Evolutionary conservation across 2,329 filamentous ascomycete genomes (phyloP), one percentile per base, ranked within the genome.

Genomic region (Calonectria leucothoes): DNA sequence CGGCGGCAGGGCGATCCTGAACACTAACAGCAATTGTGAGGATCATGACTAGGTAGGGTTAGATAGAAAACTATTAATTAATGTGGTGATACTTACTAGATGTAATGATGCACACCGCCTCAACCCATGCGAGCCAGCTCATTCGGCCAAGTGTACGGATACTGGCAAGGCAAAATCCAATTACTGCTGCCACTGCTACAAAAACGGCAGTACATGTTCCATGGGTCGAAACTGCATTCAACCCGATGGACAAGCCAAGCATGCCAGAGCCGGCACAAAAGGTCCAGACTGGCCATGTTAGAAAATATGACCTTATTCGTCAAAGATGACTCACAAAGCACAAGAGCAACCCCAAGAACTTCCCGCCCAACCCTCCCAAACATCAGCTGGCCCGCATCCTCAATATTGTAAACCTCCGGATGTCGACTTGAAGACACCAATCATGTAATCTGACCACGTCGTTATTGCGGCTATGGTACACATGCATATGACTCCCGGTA

Each of bases 361-460:
- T 86, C 85, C 4, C 85, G 83, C 1, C 88, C 87, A 6, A 84
- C 66, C 3, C 81, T 83, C 20, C 88, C 88, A 74, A 88, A 87
- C 14, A 90, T 82, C 42, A 88, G 81, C 4, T 75, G 74, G 31
- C 88, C 88, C 2, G 86, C 88, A 75, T 90, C 88, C 68, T 89
- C 88, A 71, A 90, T 88, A 48, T 86, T 84, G 76, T 90, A 89
- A 1, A 89, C 86, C 42, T 87, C 83, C 2, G 84, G 85, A 75
- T 90, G 88, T 29, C 81, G 80, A 27, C 77, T 90, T 90, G 83
- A 90, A 90, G 20, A 82, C 79, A 15, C 86, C 87, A 11, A 88
- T 81, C n/a, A 87, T 86, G 73, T 86, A 88, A 67, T 84, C 83
- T 5, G 86, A 87, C 87, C 87, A 88, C 2, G 84, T 87, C 0